Base-by-base conservation (phyloP, 2,329 filamentous ascomycete species). In the Lecanosticta acicola region DNA sequence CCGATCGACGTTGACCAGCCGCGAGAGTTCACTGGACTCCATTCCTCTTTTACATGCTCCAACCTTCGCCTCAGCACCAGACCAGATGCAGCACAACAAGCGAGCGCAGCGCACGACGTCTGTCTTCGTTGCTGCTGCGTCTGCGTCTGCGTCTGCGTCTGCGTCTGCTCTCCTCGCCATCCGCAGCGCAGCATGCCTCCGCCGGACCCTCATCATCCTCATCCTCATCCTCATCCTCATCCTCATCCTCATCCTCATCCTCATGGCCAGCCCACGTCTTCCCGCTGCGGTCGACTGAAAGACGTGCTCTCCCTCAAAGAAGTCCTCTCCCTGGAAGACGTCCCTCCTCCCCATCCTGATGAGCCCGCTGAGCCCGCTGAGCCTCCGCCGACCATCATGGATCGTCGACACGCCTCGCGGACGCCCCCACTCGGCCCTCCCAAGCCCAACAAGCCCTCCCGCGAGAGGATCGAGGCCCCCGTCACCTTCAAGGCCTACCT, bases 401-500 rank as follows among this genome's bases (percentile, higher is more conserved):
- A 29, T 29, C 24, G 24, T 7, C 24, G 5, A 7, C 24, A 29
- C 14, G n/a, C 35, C 14, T 19, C 18, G 13, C 35, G 3, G 11
- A 10, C 35, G 10, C 4, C 5, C 35, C 17, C 18, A 16, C 14
- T 37, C 14, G 35, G 35, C 16, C 13, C 17, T 13, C 32, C 35
- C 8, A 37, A 19, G 4, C n/a, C 19, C 35, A 37, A 19, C 14
- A 37, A 17, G 35, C 18, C 35, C 9, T 11, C 10, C 4, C 20
- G 11, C 14, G 26, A 63, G 44, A 59, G 59, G 37, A 51, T 66
- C 34, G 64, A 67, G 49, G 59, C 63, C 41, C 64, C 64, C 9
- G 63, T 66, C 36, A 66, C 63, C 3, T 38, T 59, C 41, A 67
- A 64, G 68, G 78, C 79, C 10, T 80, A 80, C 62, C 54, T 80